Evolutionary conservation across 2,329 filamentous ascomycete genomes (phyloP).

Genomic region (Mariannaea sp.): DNA sequence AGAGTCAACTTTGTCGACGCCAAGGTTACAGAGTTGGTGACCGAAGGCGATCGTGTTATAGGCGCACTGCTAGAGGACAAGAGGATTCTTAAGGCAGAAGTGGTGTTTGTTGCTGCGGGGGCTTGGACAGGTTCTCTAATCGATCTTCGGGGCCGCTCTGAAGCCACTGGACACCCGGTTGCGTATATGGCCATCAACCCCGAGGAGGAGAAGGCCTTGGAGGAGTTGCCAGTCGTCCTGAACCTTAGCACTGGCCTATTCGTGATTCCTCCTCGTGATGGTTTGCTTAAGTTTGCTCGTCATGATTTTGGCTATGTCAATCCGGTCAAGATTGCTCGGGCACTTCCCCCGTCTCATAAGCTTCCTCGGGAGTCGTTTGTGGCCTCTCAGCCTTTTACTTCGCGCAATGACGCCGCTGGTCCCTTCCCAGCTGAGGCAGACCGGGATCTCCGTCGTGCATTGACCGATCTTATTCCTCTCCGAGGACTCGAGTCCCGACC

Average conservation of each 20-base stretch:
- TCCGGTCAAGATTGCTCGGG: constrained; percentile 46
- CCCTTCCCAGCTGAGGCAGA: constrained; percentile 65
- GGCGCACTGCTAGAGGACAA: constrained; percentile 55
- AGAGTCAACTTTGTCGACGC: constrained; percentile 61
- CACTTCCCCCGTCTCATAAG: constrained; percentile 40
- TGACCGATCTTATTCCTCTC: constrained; percentile 64
- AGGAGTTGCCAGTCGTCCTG: constrained; percentile 71
- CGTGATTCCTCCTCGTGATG: constrained; percentile 69
- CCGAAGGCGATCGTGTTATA: constrained; percentile 48
- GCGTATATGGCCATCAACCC: constrained; percentile 76
- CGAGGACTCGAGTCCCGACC: constrained; percentile 60
- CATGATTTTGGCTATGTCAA: constrained; percentile 72
- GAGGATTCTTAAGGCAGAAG: constrained; percentile 60
- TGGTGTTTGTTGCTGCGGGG: constrained; percentile 81
- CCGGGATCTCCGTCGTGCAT: constrained; percentile 61
- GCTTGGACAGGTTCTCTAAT: constrained; percentile 84
- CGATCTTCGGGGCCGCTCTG: constrained; percentile 75
- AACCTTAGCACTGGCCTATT: constrained; percentile 75
- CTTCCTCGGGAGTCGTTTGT: constrained; percentile 39
- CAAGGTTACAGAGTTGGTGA: constrained; percentile 51
- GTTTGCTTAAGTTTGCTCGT: constrained; percentile 70
- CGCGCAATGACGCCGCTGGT: constrained; percentile 48
- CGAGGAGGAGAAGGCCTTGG: constrained; percentile 69
- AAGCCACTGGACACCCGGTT: constrained; percentile 81
- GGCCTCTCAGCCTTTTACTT: constrained; percentile 44